Percentiles rank a stretch among this genome's conserved stretches.
Evolutionary conservation across 352 stramenopile genomes (phyloP).

Genomic region (Aphanomyces euteiches): DNA sequence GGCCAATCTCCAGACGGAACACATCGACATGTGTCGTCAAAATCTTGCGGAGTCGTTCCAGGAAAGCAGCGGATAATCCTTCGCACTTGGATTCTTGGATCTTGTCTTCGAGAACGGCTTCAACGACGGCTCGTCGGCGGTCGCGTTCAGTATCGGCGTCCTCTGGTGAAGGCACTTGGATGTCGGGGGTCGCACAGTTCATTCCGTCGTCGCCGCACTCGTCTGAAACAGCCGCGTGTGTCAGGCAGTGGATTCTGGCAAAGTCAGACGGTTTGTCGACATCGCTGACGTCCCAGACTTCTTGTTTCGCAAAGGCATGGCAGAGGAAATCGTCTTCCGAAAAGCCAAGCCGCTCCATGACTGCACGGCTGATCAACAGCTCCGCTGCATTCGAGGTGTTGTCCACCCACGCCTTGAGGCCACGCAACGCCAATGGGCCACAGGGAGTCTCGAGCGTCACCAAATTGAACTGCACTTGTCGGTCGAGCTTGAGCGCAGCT

Average conservation of each 20-base stretch:
- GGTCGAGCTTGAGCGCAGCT: neutral
- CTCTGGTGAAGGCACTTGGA: neutral
- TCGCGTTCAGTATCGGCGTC: no score
- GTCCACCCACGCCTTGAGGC: neutral
- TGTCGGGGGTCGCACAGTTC: neutral
- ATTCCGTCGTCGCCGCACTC: neutral
- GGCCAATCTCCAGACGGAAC: constrained; percentile 6
- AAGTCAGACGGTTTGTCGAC: neutral
- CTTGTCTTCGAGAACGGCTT: neutral
- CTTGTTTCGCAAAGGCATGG: neutral
- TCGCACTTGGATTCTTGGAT: neutral
- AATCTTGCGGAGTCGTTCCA: neutral
- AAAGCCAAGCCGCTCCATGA: neutral
- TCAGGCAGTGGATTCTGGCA: neutral
- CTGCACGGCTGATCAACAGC: neutral
- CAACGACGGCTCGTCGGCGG: neutral
- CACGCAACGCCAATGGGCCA: no score
- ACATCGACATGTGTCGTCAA: constrained; percentile 16
- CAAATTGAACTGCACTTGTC: neutral
- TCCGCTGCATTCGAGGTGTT: neutral
- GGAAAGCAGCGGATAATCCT: neutral
- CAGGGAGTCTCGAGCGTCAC: no score
- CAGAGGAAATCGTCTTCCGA: neutral
- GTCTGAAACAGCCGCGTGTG: neutral
- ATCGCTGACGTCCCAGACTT: neutral